Base-by-base conservation (phyloP, 2,329 filamentous ascomycete genomes). In the Botrytis aclada region DNA sequence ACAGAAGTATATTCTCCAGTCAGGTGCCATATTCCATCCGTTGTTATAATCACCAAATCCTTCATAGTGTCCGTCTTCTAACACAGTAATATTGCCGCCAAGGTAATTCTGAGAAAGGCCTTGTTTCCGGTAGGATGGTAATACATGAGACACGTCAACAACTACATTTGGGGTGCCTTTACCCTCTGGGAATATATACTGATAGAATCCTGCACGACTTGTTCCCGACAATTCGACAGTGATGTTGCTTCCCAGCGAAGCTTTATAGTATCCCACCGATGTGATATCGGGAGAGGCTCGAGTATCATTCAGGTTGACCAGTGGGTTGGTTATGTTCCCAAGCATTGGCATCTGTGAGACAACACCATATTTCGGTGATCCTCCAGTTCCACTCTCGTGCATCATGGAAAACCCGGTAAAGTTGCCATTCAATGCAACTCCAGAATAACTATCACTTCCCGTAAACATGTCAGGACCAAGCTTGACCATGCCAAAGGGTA, bases 301-400 rank as follows among this genome's bases (percentile, higher is more conserved):
- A 1, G 84, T 84, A 37, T 88, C 84, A 34, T 85, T 87, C 45
- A 88, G 82, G 74, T 89, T 84, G 10, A 80, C 83, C 45, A 91
- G 81, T 5, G 89, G 88, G 72, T 91, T 86, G 14, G 75, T 75
- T 60, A 89, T 80, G 22, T 79, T 78, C 0, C 87, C 87, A 0
- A 85, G 77, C 12, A 87, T 81, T 0, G 87, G 88, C 81, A 89
- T 84, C 80, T 89, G 88, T 0, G 86, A 83, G 41, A 90, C 86
- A 2, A 90, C 88, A 6, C 90, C 90, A 72, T 92, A 92, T 1
- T 92, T 92, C 2, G 90, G 89, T 1, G 88, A 88, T 1, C 90
- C 90, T 6, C 90, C 90, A 0, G 90, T 93, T 9, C 89, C 89
- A 74, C 86, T 88, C 78, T 90, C 88, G 75, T 91, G 89, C 77